Base-by-base conservation (phyloP, 805 yeast species). In the Suhomyces sp. region DNA sequence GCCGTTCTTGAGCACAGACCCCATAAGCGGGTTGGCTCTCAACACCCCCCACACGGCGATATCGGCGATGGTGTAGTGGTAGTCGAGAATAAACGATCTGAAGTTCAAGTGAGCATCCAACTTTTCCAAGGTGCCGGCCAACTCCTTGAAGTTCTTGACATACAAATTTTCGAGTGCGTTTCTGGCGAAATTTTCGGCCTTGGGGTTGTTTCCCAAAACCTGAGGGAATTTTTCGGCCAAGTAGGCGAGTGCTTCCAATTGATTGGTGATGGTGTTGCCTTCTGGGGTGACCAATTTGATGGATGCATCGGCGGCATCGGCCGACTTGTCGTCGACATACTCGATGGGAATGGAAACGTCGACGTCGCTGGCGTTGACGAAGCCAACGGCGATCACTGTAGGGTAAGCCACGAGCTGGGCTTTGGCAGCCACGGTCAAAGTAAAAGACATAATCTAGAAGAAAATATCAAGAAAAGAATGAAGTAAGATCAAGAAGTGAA, bases 1-100 rank as follows among this genome's bases (percentile, higher is more conserved):
- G 49, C 86, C 89, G 73, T 84, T 88, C 77, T 90, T 92, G 71
- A 91, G 81, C 58, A 90, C 87, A 15, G 97, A 88, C 23, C 94
- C 97, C 78, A 92, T 89, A 68, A 93, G 86, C 51, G 96, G 90
- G 70, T 94, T 93, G 57, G 96, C 89, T 74, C 97, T 85, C 61
- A 93, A 78, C 47, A 87, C 89, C 71, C 97, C 97, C 97, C 97
- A 93, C 19, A 88, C 79, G 13, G 93, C 88, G 56, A 90, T 77
- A 72, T 93, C 99, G 50, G 96, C 94, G 44, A 85, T 70, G 12
- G 96, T 76, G 57, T 80, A 74, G n/a, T 75, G 60, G 71, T 84
- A 79, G 40, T 94, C 96, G 51, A 81, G 71, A 51, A 90, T 68
- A 67, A 82, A 92, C 6, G 97, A 82, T 67, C 97, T 83, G 78